phyloP scores from a whole-genome alignment of 2,329 filamentous ascomycete genomes.

The Colletotrichum costaricense region DNA sequence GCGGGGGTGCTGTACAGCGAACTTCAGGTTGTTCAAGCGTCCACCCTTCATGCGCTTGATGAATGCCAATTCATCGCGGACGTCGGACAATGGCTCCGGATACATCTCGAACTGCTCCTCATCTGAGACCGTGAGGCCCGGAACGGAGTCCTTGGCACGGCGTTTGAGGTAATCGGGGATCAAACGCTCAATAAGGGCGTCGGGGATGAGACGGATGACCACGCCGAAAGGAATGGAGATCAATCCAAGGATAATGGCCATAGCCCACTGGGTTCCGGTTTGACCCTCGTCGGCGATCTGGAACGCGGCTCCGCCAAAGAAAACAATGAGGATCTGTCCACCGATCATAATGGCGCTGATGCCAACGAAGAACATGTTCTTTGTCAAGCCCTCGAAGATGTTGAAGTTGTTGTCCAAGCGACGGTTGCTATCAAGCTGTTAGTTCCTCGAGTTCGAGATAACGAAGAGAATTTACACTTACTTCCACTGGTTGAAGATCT shows the following conservation, averaged over 20 bases:
- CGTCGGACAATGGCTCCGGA: constrained; percentile 78
- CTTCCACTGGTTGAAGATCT: constrained; percentile 99
- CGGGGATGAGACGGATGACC: constrained; percentile 84
- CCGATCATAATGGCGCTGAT: constrained; percentile 91
- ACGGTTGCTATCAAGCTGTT: constrained; percentile 71
- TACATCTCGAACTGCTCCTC: constrained; percentile 75
- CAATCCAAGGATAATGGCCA: constrained; percentile 84
- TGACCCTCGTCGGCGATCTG: constrained; percentile 72
- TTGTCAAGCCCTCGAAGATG: constrained; percentile 87
- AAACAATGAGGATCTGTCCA: constrained; percentile 90
- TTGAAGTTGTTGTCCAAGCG: constrained; percentile 96
- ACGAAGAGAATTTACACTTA: constrained; percentile 55
- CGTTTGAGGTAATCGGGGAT: constrained; percentile 66
- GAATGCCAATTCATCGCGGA: constrained; percentile 84
- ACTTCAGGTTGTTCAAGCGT: constrained; percentile 83
- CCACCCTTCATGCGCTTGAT: constrained; percentile 85
- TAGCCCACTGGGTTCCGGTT: constrained; percentile 83
- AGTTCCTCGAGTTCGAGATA: constrained; percentile 38
- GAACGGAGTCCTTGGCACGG: constrained; percentile 55
- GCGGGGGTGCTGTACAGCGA: constrained; percentile 79
- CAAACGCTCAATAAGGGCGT: constrained; percentile 68
- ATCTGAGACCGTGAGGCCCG: constrained; percentile 71
- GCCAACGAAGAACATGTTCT: constrained; percentile 88
- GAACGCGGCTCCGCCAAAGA: constrained; percentile 86
- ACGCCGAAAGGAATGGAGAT: constrained; percentile 89